Conservation (phyloP, 768 basidiomycete species). For the Xerocomus brunneocitrinus region DNA sequence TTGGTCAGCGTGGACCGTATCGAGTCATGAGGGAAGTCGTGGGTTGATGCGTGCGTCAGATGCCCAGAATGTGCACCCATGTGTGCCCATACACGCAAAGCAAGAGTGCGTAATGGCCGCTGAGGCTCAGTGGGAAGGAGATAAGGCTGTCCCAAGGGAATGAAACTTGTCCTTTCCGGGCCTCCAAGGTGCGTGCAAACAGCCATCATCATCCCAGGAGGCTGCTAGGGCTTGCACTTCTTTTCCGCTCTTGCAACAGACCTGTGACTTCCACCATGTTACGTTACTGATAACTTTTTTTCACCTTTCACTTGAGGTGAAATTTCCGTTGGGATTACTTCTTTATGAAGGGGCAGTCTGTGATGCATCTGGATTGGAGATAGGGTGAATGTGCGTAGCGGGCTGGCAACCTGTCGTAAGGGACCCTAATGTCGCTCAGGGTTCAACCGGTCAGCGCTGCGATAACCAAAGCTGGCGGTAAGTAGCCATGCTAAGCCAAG, state of each 20-base stretch:
- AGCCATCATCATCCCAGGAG: conserved; percentile 6
- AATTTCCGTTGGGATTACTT: conserved; percentile 14
- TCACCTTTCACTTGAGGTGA: conserved; percentile 3
- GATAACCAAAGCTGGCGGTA: neutral
- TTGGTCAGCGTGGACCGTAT: conserved; percentile 7
- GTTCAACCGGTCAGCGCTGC: neutral
- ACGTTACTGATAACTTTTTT: conserved; percentile 20
- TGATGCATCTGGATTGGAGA: conserved; percentile 13
- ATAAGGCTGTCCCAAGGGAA: conserved; percentile 23
- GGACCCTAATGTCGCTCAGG: conserved; percentile 8
- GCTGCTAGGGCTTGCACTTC: conserved; percentile 7
- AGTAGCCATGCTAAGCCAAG: neutral
- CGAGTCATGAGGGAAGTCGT: conserved; percentile 7
- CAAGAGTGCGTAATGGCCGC: conserved; percentile 8
- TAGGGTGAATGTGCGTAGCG: conserved; percentile 12
- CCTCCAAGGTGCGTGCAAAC: conserved; percentile 18
- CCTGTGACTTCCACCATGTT: conserved; percentile 23
- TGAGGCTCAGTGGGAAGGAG: neutral
- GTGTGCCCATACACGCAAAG: neutral
- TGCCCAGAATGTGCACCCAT: conserved; percentile 6
- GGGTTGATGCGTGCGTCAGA: conserved; percentile 17
- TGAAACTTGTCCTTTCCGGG: conserved; percentile 14
- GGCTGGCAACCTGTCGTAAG: conserved; percentile 23
- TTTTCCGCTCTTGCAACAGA: conserved; percentile 19
- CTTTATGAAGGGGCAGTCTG: conserved; percentile 12